Evolutionary conservation across 2,329 filamentous ascomycete genomes (phyloP), one percentile per base, ranked within the genome.

Genomic region (Penicillium sp.): DNA sequence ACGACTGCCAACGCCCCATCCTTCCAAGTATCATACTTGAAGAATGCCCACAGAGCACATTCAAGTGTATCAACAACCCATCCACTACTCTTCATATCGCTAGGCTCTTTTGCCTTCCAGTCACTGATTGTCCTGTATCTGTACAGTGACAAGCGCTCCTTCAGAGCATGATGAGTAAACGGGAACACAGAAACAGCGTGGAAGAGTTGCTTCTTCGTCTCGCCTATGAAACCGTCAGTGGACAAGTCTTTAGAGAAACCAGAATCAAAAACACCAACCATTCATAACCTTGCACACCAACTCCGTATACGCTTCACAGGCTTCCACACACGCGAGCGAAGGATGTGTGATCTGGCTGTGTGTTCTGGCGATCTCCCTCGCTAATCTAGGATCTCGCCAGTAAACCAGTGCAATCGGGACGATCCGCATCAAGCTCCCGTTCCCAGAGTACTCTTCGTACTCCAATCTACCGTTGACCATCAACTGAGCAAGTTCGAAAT

Each of bases 381-480:
- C 73, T 16, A 61, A 45, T 5, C 51, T 22, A 13, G 62, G 38
- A 48, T 69, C 61, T 7, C 57, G 56, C 49, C 63, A 68, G 24
- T 68, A 66, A 5, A 68, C 66, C 3, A 78, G 61, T 1, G 70
- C 71, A 10, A 78, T 62, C 0, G 76, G 74, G 0, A 73, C 63
- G 29, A 76, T 71, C 7, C 76, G 67, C 76, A 79, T 78, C 43
- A 78, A 62, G 48, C 71, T 74, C 13, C 76, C 76, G 51, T 78
- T 78, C 0, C 76, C 76, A 40, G 59, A 65, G 9, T 20, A 26
- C 9, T 57, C 50, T 22, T 70, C 61, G 4, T 34, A 14, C 11
- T 61, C 57, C 4, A 72, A 56, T 7, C 34, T 26, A 1, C 34
- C 26, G 22, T 59, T 59, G 29, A 69, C 59, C 7, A 50, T 55